phyloP scores from a whole-genome alignment of 2,329 filamentous ascomycete genomes.

The Paraphoma chrysanthemicola region DNA sequence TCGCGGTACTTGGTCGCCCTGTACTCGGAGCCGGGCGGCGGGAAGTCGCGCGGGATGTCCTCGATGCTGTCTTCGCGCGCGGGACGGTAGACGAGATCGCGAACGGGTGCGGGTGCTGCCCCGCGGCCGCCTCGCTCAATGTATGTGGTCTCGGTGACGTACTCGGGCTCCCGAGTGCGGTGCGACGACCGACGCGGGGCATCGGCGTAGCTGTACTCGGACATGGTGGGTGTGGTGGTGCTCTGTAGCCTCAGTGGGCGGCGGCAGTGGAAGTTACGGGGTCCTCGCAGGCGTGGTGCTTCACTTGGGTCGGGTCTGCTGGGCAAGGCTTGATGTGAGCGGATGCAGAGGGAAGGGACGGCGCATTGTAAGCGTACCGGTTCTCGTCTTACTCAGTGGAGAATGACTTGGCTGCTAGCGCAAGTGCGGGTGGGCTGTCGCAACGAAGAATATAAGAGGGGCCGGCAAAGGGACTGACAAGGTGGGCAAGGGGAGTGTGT shows the following conservation, averaged over 20 bases:
- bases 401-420: constrained; percentile 21
- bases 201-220: constrained; percentile 58
- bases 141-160: constrained; percentile 59
- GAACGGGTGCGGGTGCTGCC: constrained; percentile 49
- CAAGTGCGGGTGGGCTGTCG: constrained; percentile 23
- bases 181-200: constrained; percentile 49
- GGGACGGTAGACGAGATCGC: constrained; percentile 59
- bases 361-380: constrained; percentile 26
- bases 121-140: constrained; percentile 57
- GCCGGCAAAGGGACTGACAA: constrained; percentile 31
- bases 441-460: constrained; percentile 34
- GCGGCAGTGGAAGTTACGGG: constrained; percentile 8
- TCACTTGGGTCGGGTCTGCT: constrained; percentile 15
- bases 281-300: constrained; percentile 11
- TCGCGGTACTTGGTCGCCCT: constrained; percentile 57
- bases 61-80: constrained; percentile 82
- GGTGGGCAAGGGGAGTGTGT: constrained; percentile 19
- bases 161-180: constrained; percentile 58
- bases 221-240: constrained; percentile 47
- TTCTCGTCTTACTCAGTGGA: constrained; percentile 10
- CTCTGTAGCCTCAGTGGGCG: constrained; percentile 16
- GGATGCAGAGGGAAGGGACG: constrained; percentile 7
- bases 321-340: constrained; percentile 23
- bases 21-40: constrained; percentile 66
- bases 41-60: constrained; percentile 84